These are phyloP conservation scores for Alternaria infectoria DNA, from an alignment of 2,329 filamentous ascomycete species.

Conservation along the genomic window DNA sequence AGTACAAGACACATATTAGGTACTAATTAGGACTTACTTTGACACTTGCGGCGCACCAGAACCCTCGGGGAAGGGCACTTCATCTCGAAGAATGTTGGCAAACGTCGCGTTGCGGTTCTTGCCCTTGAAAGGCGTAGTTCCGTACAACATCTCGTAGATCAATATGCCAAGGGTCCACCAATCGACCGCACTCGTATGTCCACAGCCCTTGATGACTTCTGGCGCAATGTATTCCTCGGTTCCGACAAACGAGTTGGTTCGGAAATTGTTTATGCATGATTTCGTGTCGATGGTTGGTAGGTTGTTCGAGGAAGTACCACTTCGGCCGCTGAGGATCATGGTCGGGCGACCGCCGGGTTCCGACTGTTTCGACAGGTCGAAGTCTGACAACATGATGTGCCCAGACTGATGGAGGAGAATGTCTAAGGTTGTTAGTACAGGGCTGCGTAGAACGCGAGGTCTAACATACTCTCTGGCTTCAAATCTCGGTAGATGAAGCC, in stretches of 20 bases:
- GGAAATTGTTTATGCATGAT: slow-evolving; percentile 97
- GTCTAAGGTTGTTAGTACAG: slow-evolving; percentile 64
- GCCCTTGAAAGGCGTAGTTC: slow-evolving; percentile 98
- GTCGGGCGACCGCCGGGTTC: slow-evolving; percentile 94
- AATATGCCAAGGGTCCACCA: slow-evolving; percentile 99
- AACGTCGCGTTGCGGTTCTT: slow-evolving; percentile 99
- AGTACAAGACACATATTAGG: slow-evolving; percentile 26
- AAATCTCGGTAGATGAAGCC: slow-evolving; percentile 98
- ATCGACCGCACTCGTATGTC: slow-evolving; percentile 96
- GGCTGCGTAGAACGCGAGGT: not conserved
- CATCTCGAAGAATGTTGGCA: slow-evolving; percentile 93
- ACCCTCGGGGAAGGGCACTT: slow-evolving; percentile 94
- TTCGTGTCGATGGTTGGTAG: slow-evolving; percentile 98
- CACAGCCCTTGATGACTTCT: slow-evolving; percentile 98
- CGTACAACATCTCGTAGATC: slow-evolving; percentile 98
- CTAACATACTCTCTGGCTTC: slow-evolving; percentile 87
- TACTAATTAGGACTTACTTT: slow-evolving; percentile 70
- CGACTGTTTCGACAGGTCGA: slow-evolving; percentile 97
- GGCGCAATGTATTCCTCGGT: slow-evolving; percentile 99
- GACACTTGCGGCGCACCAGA: slow-evolving; percentile 83
- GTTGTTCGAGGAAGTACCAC: slow-evolving; percentile 83
- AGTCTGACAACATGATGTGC: slow-evolving; percentile 99
- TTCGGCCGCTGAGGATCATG: slow-evolving; percentile 83
- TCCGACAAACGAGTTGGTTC: slow-evolving; percentile 97
- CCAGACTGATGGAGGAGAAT: slow-evolving; percentile 98